A percentile compares a stretch with the other conserved stretches of the same genome.
phyloP scores from a whole-genome alignment of 2,329 filamentous ascomycete species.

The Aspergillus clavatus region DNA sequence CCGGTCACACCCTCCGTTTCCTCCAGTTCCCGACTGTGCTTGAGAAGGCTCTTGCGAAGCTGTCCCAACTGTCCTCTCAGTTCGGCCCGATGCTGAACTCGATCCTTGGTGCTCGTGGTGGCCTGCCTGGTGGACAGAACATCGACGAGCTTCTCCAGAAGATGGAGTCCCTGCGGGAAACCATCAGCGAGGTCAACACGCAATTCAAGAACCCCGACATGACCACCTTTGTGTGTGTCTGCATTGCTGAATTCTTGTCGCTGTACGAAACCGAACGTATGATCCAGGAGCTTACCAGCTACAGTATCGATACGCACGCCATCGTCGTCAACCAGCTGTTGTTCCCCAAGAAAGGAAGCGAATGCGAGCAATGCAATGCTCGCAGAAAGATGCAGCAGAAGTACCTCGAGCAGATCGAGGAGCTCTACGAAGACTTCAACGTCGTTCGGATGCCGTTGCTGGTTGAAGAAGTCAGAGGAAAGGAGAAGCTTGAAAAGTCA shows the following conservation, averaged over 20 bases:
- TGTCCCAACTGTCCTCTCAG: constrained; percentile 87
- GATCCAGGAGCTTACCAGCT: constrained; percentile 94
- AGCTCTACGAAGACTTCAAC: constrained; percentile 98
- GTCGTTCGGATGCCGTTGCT: constrained; percentile 97
- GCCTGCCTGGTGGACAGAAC: constrained; percentile 85
- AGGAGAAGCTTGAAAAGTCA: constrained; percentile 83
- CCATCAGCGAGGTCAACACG: constrained; percentile 90
- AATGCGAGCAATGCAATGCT: constrained; percentile 93
- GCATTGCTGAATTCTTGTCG: constrained; percentile 93
- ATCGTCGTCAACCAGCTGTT: constrained; percentile 98
- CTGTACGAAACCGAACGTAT: constrained; percentile 99
- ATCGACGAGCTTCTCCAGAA: constrained; percentile 89
- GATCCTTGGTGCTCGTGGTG: constrained; percentile 72
- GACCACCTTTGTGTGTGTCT: constrained; percentile 96
- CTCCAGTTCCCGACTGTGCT: constrained; percentile 96
- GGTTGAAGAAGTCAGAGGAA: constrained; percentile 91
- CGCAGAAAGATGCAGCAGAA: constrained; percentile 98
- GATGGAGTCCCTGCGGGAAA: constrained; percentile 87
- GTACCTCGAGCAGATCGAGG: constrained; percentile 97
- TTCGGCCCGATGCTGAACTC: constrained; percentile 95
- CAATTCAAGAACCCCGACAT: constrained; percentile 97
- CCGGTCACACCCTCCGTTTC: constrained; percentile 96
- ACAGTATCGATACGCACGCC: constrained; percentile 91
- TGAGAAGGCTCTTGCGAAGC: constrained; percentile 96
- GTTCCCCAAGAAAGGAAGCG: constrained; percentile 78